A percentile compares a stretch with the other conserved stretches of the same genome.
Evolutionary conservation across 2,329 filamentous ascomycete species (phyloP).

Genomic region (Neofusicoccum kwambonambiense): DNA sequence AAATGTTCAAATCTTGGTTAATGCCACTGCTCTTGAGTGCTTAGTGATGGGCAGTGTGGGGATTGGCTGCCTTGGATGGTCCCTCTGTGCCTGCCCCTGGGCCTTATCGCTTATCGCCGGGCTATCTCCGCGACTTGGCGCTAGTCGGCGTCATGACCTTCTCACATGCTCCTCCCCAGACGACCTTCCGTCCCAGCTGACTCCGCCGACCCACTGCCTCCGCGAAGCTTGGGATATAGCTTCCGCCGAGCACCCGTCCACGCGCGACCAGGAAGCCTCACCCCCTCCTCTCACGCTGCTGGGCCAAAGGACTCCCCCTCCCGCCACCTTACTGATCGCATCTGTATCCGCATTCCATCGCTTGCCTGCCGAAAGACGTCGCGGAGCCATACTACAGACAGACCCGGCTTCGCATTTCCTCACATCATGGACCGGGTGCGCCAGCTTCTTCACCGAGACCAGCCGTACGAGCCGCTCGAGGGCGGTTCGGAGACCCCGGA

Average conservation of each 20-base stretch:
- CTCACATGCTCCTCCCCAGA: slow-evolving; percentile 5
- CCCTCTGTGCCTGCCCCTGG: no score
- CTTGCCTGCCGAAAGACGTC: not conserved
- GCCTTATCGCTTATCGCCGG: slow-evolving; percentile 7
- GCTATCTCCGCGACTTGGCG: slow-evolving; percentile 7
- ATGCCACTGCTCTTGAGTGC: not conserved
- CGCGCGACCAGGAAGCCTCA: not conserved
- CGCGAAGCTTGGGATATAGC: slow-evolving; percentile 8
- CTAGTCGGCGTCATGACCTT: slow-evolving; percentile 10
- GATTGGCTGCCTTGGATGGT: not conserved
- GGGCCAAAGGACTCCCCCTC: not conserved
- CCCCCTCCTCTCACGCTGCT: not conserved
- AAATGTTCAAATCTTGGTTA: no score
- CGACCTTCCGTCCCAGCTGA: not conserved
- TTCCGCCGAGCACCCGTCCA: not conserved
- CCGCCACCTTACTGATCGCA: not conserved
- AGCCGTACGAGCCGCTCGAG: slow-evolving; percentile 38
- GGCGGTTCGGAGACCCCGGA: slow-evolving; percentile 36
- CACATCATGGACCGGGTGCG: slow-evolving; percentile 36
- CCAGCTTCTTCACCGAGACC: slow-evolving; percentile 29
- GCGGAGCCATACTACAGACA: not conserved
- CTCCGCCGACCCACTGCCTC: not conserved
- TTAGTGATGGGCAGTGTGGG: not conserved
- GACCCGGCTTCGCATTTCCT: not conserved
- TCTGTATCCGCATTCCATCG: not conserved